Evolutionary conservation across 75 land plant species (phyloP), one percentile per base, ranked within the genome.

Genomic region (Cryptomeria japonica): DNA sequence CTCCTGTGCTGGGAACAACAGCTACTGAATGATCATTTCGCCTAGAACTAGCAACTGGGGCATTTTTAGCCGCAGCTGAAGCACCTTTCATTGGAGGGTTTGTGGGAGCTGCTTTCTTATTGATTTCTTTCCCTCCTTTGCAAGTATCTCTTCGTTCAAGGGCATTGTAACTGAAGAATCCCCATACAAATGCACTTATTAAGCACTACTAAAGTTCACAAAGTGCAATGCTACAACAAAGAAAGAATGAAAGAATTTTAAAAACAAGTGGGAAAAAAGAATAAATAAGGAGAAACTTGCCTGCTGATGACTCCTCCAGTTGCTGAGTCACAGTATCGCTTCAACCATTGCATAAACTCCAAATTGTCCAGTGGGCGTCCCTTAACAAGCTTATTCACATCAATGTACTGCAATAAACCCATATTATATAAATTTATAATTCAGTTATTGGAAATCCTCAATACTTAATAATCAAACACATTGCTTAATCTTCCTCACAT

Each of bases 331-430:
- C 96, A 95, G 61, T 95, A 95, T 55, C 93, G 91, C 91, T 95
- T 95, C 87, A 95, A 83, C 96, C 96, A 95, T 77, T 95, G 96
- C 80, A 95, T 86, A 87, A 95, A 95, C 85, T 95, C 96, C 89
- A 95, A 85, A 87, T 95, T 95, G 88, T 95, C 96, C 85, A 95
- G 80, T 8, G 96, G 96, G 32, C 96, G 82, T 13, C 94, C 96
- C 85, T 94, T 95, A 2, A 94, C 94, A 80, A 95, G 93, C 82
- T 89, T 95, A 89, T 95, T 95, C 14, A 95, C 94, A n/a, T 95
- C 96, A 89, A 95, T 90, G 87, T 95, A 90, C 96, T 95, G 88
- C 39, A 44, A 82, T 2, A 79, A 79, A 79, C 22, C 39, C 19
- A 37, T 25, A 36, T 14, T 16, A 82, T 19, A 44, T 38, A 41